Evolutionary conservation across 2,329 filamentous ascomycete genomes (phyloP).

Genomic region (Fusarium graminum): DNA sequence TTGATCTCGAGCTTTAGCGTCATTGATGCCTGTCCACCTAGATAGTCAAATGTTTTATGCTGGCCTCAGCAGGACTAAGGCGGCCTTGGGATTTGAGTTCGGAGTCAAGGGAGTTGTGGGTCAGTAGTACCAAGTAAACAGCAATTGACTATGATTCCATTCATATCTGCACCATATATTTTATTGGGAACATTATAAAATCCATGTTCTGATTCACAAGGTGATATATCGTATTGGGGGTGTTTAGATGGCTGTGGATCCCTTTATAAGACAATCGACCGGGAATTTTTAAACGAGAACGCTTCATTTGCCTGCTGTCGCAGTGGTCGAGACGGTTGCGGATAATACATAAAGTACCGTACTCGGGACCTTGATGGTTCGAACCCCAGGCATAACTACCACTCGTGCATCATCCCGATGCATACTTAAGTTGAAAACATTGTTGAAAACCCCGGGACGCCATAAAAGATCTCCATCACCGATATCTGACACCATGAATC

Average conservation of each 20-base stretch:
- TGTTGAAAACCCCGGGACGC: not conserved
- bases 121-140: constrained; percentile 26
- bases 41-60: constrained; percentile 3
- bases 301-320: constrained; percentile 2
- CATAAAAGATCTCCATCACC: too few species aligned
- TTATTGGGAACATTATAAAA: too few species aligned
- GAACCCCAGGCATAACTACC: constrained; percentile 37
- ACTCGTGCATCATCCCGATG: not conserved
- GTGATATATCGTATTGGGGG: too few species aligned
- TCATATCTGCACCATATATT: too few species aligned
- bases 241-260: rapidly evolving
- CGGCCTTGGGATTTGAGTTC: constrained; percentile 8
- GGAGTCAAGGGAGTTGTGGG: constrained; percentile 35
- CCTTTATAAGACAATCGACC: too few species aligned
- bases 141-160: constrained; percentile 17
- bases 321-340: not conserved
- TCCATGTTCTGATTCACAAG: too few species aligned
- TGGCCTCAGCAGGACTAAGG: constrained; percentile 16
- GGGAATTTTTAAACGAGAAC: too few species aligned
- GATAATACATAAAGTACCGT: not conserved
- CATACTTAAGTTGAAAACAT: not conserved
- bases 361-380: constrained; percentile 6
- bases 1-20: not conserved
- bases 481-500: too few species aligned
- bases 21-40: not conserved